Percentiles rank a stretch among this genome's conserved stretches.
Conservation (phyloP, 225 moss, liverwort and hornwort genomes). For the Ulota crispa region DNA sequence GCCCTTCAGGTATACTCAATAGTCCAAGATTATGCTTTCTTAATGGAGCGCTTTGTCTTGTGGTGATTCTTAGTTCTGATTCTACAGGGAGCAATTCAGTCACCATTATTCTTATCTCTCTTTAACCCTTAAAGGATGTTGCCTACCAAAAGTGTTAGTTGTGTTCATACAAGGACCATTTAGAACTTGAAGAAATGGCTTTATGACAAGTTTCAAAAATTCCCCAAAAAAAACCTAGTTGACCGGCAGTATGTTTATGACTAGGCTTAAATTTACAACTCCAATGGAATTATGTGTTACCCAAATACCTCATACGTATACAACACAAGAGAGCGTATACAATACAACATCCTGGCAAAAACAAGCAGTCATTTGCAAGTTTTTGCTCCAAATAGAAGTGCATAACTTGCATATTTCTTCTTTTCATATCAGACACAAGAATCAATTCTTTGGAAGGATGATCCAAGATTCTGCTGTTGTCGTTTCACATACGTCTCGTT, state of each 20-base stretch:
- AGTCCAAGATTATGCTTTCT: background rate
- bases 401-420: background rate
- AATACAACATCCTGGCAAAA: background rate
- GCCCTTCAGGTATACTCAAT: conserved; percentile 67
- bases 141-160: too few species aligned
- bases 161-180: too few species aligned
- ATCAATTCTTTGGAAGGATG: background rate
- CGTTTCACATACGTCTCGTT: background rate
- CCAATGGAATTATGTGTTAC: too few species aligned
- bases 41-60: background rate
- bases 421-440: background rate
- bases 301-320: too few species aligned
- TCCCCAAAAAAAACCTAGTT: too few species aligned
- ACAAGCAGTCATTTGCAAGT: background rate
- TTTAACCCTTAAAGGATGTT: background rate
- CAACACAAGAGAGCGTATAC: too few species aligned
- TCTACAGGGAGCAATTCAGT: background rate
- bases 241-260: too few species aligned
- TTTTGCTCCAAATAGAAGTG: background rate
- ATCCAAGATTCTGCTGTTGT: background rate
- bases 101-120: background rate
- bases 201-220: too few species aligned
- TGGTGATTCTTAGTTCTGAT: conserved; percentile 1
- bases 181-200: too few species aligned
- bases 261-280: too few species aligned